These are phyloP conservation scores for Fraxinus angustifolia DNA, from an alignment of 305 asterid genomes.

Conservation along the genomic window DNA sequence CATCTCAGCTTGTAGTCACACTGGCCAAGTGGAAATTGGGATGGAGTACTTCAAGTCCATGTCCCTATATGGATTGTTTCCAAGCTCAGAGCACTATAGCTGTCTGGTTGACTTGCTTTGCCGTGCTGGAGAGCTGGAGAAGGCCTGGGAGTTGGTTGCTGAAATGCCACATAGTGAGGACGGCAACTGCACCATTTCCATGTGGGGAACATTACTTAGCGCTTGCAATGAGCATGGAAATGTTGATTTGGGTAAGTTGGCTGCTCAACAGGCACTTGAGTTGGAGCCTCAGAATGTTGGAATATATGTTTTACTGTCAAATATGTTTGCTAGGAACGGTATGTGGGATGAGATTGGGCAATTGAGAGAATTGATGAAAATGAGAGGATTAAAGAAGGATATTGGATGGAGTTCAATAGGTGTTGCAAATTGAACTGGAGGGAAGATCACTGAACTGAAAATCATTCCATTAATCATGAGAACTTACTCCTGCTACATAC, in stretches of 20 bases:
- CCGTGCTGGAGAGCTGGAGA: slow-evolving; percentile 73
- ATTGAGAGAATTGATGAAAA: slow-evolving; percentile 56
- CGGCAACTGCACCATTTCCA: slow-evolving; percentile 33
- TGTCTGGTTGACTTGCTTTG: slow-evolving; percentile 76
- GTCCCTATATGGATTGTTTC: slow-evolving; percentile 49
- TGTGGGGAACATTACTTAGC: slow-evolving; percentile 88
- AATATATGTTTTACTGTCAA: slow-evolving; percentile 58
- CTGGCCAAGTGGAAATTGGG: slow-evolving; percentile 79
- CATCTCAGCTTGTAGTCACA: slow-evolving; percentile 78
- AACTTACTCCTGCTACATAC: not conserved
- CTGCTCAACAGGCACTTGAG: slow-evolving; percentile 63
- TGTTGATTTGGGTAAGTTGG: slow-evolving; percentile 61
- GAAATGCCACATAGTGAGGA: slow-evolving; percentile 38
- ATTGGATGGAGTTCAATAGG: slow-evolving; percentile 61
- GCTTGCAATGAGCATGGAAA: slow-evolving; percentile 73
- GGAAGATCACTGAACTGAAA: not conserved
- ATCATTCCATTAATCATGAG: not conserved
- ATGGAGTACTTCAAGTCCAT: slow-evolving; percentile 61
- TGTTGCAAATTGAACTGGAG: slow-evolving; percentile 18
- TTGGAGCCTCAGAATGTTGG: slow-evolving; percentile 69
- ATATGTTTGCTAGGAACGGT: slow-evolving; percentile 69
- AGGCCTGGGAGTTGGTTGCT: slow-evolving; percentile 53
- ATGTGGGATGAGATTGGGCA: slow-evolving; percentile 78
- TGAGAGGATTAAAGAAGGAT: slow-evolving; percentile 67
- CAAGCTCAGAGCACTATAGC: slow-evolving; percentile 70